Evolutionary conservation across 176 grass and related monocot species (phyloP).

Genomic region (Musa troglodytarum): DNA sequence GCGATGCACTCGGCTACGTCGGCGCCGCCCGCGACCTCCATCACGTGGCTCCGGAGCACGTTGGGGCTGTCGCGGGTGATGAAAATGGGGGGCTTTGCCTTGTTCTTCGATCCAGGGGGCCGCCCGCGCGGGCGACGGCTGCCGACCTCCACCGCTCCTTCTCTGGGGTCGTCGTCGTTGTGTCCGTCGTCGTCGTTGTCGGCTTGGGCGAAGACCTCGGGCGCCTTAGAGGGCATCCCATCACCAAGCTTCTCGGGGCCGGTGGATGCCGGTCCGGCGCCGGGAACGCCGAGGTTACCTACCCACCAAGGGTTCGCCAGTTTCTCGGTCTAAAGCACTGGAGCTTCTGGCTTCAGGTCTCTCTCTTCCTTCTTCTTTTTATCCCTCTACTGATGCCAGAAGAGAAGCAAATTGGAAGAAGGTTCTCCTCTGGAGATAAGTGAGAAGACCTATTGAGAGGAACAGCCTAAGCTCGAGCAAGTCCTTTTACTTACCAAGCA

Average conservation of each 20-base stretch:
- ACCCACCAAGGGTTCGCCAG: conserved; percentile 9
- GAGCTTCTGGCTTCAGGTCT: no score
- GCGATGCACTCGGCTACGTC: conserved; percentile 17
- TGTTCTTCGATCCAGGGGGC: conserved; percentile 18
- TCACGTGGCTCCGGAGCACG: conserved; percentile 20
- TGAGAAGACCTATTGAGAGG: no score
- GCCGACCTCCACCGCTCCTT: conserved; percentile 9
- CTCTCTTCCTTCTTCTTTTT: no score
- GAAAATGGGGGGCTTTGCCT: conserved; percentile 16
- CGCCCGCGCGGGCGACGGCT: conserved; percentile 3
- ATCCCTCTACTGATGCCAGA: no score
- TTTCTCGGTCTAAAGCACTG: neutral
- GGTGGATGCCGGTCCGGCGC: neutral
- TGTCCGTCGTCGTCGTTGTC: neutral
- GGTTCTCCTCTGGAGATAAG: no score
- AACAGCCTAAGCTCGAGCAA: no score
- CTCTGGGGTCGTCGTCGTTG: neutral
- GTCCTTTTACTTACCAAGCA: no score
- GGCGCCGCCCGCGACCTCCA: conserved; percentile 10
- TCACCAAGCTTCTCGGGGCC: neutral
- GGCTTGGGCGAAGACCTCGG: neutral
- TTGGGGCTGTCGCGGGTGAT: conserved; percentile 24
- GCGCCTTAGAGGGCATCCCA: no score
- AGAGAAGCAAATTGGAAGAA: no score
- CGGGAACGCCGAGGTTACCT: neutral